phyloP scores from a whole-genome alignment of 2,329 filamentous ascomycete genomes.

The Zalaria sp. region DNA sequence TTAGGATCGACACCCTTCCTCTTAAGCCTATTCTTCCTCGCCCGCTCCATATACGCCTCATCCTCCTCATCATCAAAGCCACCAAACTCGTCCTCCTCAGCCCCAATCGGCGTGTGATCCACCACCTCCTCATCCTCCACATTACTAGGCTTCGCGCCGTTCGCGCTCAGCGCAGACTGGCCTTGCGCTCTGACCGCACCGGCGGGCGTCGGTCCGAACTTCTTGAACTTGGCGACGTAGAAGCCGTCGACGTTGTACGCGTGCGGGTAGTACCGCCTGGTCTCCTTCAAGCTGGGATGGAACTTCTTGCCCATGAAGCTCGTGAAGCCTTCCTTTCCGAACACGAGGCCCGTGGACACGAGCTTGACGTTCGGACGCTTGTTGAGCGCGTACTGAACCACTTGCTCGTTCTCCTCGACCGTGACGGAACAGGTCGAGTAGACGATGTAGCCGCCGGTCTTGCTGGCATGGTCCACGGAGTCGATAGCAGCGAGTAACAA shows the following conservation, averaged over 20 bases:
- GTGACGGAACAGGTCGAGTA: slow-evolving; percentile 96
- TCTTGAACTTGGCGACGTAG: slow-evolving; percentile 96
- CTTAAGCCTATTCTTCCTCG: slow-evolving; percentile 26
- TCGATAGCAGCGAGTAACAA: slow-evolving; percentile 86
- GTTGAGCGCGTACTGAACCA: slow-evolving; percentile 83
- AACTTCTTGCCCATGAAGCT: slow-evolving; percentile 86
- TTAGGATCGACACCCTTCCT: slow-evolving; percentile 35
- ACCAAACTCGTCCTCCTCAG: slow-evolving; percentile 29
- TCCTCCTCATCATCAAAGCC: slow-evolving; percentile 38
- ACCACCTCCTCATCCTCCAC: slow-evolving; percentile 28
- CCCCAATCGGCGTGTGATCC: slow-evolving; percentile 55
- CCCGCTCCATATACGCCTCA: slow-evolving; percentile 30
- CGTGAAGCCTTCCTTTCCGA: slow-evolving; percentile 86
- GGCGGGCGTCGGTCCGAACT: slow-evolving; percentile 62
- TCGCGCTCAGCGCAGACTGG: slow-evolving; percentile 15
- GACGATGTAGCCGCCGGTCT: slow-evolving; percentile 87
- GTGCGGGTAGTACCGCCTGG: slow-evolving; percentile 78
- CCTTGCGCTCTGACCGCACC: slow-evolving; percentile 34
- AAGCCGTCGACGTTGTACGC: slow-evolving; percentile 95
- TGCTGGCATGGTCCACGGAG: slow-evolving; percentile 79
- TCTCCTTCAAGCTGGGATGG: slow-evolving; percentile 68
- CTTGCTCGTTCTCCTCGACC: slow-evolving; percentile 84
- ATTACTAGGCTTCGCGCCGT: slow-evolving; percentile 12
- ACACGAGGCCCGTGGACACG: slow-evolving; percentile 78
- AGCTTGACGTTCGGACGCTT: slow-evolving; percentile 89